A percentile compares a stretch with the other conserved stretches of the same genome.
Conservation (phyloP, 805 yeast species). For the Vanderwaltozyma yarrowii region DNA sequence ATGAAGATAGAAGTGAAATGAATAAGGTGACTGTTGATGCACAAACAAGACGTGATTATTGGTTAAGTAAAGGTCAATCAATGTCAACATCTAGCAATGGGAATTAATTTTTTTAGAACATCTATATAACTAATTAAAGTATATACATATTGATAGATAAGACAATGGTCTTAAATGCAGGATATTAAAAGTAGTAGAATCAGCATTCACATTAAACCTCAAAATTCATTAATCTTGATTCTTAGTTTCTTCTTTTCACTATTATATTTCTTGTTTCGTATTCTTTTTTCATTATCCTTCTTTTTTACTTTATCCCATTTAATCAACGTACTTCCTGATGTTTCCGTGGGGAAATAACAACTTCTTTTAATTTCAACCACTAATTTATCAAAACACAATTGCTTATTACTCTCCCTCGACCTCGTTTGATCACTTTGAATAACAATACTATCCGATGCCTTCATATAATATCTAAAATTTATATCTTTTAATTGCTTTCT, state of each 20-base stretch:
- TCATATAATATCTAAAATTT: conserved; percentile 44
- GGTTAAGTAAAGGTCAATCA: conserved; percentile 27
- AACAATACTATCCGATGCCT: conserved; percentile 40
- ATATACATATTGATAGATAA: no score
- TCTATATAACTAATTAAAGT: no score
- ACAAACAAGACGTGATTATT: conserved; percentile 26
- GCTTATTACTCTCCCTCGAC: conserved; percentile 46
- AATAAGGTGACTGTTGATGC: conserved; percentile 22
- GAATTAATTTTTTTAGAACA: neutral
- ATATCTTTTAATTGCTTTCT: conserved; percentile 32
- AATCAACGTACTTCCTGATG: conserved; percentile 33
- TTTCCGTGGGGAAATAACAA: conserved; percentile 40
- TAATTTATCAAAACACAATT: conserved; percentile 52
- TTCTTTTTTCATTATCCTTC: conserved; percentile 28
- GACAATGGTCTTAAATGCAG: no score
- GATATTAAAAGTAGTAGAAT: no score
- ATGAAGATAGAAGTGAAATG: conserved; percentile 2
- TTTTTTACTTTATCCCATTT: conserved; percentile 40
- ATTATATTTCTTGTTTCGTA: conserved; percentile 29
- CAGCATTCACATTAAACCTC: no score
- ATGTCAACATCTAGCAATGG: conserved; percentile 2
- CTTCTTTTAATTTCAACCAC: conserved; percentile 38
- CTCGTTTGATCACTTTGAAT: conserved; percentile 53
- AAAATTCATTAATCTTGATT: conserved; percentile 5
- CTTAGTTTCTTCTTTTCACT: conserved; percentile 33